phyloP scores from a whole-genome alignment of 192 early-diverging fungal species.

The Backusella macrospora region DNA sequence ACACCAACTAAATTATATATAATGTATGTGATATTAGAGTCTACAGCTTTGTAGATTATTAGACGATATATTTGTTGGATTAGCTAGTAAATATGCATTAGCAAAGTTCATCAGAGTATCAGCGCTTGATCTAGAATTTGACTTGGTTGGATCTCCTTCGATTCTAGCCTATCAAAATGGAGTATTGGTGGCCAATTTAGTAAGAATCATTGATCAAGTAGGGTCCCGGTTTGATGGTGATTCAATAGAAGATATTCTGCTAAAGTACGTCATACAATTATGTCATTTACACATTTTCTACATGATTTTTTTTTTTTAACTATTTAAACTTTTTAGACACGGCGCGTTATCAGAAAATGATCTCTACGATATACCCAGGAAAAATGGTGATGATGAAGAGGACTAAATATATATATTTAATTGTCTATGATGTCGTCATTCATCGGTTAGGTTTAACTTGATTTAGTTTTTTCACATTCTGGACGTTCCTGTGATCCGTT shows the following conservation, averaged over 20 bases:
- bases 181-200: constrained; percentile 54
- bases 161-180: constrained; percentile 58
- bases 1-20: not conserved
- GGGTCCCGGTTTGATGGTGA: constrained; percentile 42
- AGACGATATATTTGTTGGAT: constrained; percentile 45
- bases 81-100: constrained; percentile 52
- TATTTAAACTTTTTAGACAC: constrained; percentile 21
- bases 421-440: constrained; percentile 4
- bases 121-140: constrained; percentile 57
- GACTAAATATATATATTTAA: not conserved
- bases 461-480: constrained; percentile 14
- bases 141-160: constrained; percentile 57
- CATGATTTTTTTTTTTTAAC: not conserved
- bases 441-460: not conserved
- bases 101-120: constrained; percentile 57
- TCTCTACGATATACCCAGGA: constrained; percentile 27
- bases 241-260: constrained; percentile 53
- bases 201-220: constrained; percentile 53
- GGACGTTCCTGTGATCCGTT: not conserved
- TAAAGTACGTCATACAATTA: constrained; percentile 43
- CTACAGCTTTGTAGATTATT: constrained; percentile 42
- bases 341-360: constrained; percentile 37
- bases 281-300: not conserved
- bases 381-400: constrained; percentile 27
- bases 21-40: constrained; percentile 21